Evolutionary conservation across 352 stramenopile species (phyloP).

Genomic region (Hyphochytrium catenoides): DNA sequence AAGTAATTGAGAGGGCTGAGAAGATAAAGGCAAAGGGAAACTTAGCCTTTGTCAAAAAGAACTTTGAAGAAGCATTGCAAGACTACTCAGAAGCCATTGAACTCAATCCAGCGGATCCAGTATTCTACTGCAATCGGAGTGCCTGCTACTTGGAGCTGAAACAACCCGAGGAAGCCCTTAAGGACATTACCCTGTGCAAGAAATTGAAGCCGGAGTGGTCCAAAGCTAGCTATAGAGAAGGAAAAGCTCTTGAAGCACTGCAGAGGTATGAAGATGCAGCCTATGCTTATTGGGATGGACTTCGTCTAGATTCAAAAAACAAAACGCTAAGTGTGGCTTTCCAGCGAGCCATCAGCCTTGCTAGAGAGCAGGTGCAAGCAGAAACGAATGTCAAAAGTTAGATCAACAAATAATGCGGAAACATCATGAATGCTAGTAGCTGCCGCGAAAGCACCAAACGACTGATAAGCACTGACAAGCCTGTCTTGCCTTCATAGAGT

Average conservation of each 20-base stretch:
- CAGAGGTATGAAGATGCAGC: constrained; percentile 40
- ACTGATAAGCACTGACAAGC: no score
- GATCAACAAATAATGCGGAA: no score
- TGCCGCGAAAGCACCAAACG: no score
- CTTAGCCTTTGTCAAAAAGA: constrained; percentile 31
- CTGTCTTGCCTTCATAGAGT: no score
- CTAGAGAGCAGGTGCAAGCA: no score
- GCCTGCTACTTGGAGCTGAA: constrained; percentile 26
- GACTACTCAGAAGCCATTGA: constrained; percentile 33
- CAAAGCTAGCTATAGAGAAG: constrained; percentile 54
- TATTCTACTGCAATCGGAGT: constrained; percentile 56
- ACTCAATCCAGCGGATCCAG: constrained; percentile 23
- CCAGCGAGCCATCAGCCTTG: no score
- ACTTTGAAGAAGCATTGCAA: constrained; percentile 21
- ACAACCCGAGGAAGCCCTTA: constrained; percentile 30
- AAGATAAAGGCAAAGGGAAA: constrained; percentile 41
- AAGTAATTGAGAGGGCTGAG: no score
- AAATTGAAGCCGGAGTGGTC: constrained; percentile 52
- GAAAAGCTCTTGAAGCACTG: constrained; percentile 44
- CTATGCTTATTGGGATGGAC: constrained; percentile 38
- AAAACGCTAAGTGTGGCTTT: no score
- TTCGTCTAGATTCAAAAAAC: no score
- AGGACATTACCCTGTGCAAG: constrained; percentile 34
- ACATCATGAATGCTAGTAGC: no score
- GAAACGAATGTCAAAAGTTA: no score